Base-by-base conservation (phyloP, 176 grass and related monocot genomes). In the Zoysia japonica region DNA sequence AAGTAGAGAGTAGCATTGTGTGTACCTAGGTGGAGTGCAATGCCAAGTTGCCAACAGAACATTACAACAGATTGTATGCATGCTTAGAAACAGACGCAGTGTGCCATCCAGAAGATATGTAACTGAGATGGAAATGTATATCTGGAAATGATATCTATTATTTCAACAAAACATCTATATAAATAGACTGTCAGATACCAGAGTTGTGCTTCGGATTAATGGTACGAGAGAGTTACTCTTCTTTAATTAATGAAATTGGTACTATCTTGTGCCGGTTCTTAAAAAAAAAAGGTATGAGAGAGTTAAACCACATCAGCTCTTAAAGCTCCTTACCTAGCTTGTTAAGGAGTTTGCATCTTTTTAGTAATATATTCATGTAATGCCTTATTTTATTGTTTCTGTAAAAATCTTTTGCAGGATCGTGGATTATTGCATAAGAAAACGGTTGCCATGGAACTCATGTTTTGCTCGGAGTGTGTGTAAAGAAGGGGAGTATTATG, bases 401-500 rank as follows among this genome's bases (percentile, higher is more conserved):
- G 12, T 63, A 61, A 66, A 53, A 16, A 37, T 76, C 61, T 11
- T 44, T 43, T 72, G 79, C 69, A 97, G 92, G 86, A 76, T 93
- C 39, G 66, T 89, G 39, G 88, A 94, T 19, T 93, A 92, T 68
- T 98, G 96, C 71, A 88, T 93, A 73, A 84, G 77, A 9, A 98
- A 89, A 69, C 82, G 96, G 13, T 77, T 98, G 37, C 92, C 86
- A 17, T 98, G 96, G 96, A 89, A 51, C 68, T 69, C 82, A 14
- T 94, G 51, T 19, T 98, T 93, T 64, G 90, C 90, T 16, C 86
- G 82, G 2, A 93, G 87, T 83, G 78, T 93, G 43, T 94, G 71
- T 70, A 98, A 98, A 71, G 92, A 98, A 71, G 83, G 83, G 50
- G 96, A 98, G 42, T 98, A 98, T 65, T 94, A 98, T 10, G 92